Percentiles rank a stretch among this genome's conserved stretches.
phyloP scores from a whole-genome alignment of 2,329 filamentous ascomycete genomes.

The Diaporthe longicolla region DNA sequence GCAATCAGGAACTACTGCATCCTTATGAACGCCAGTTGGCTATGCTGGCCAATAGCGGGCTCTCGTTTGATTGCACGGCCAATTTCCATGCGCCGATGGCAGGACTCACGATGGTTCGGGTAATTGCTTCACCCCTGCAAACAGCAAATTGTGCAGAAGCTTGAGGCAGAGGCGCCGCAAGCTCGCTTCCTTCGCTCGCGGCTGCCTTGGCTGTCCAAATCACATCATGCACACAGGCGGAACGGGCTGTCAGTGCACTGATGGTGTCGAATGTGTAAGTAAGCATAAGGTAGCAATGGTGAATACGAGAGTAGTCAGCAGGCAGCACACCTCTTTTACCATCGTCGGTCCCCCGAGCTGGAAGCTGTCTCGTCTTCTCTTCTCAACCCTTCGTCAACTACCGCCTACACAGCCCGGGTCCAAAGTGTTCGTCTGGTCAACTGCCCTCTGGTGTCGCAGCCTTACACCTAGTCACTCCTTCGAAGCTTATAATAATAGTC shows the following conservation, averaged over 20 bases:
- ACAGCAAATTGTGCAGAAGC: constrained; percentile 29
- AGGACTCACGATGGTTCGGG: constrained; percentile 25
- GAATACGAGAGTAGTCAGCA: constrained; percentile 29
- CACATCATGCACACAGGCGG: constrained; percentile 23
- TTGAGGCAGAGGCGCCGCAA: constrained; percentile 23
- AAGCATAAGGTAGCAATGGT: constrained; percentile 20
- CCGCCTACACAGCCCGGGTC: constrained; percentile 14
- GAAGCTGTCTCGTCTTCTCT: background rate
- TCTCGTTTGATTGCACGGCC: background rate
- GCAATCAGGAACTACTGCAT: constrained; percentile 27
- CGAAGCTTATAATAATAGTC: constrained; percentile 29
- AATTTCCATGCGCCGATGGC: constrained; percentile 20
- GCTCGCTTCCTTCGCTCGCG: constrained; percentile 32
- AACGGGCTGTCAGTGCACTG: background rate
- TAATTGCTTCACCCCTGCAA: constrained; percentile 20
- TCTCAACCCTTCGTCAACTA: constrained; percentile 23
- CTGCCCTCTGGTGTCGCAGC: constrained; percentile 39
- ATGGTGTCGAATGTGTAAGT: constrained; percentile 22
- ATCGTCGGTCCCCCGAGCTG: constrained; percentile 5
- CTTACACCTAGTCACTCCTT: constrained; percentile 40
- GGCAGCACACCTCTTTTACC: constrained; percentile 35
- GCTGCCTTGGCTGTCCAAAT: constrained; percentile 32
- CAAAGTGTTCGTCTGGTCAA: constrained; percentile 26
- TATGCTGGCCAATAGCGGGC: constrained; percentile 13
- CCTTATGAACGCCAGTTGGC: constrained; percentile 11